phyloP scores from a whole-genome alignment of 1,284 basidiomycete species.

The Fomitopsis schrenkii region DNA sequence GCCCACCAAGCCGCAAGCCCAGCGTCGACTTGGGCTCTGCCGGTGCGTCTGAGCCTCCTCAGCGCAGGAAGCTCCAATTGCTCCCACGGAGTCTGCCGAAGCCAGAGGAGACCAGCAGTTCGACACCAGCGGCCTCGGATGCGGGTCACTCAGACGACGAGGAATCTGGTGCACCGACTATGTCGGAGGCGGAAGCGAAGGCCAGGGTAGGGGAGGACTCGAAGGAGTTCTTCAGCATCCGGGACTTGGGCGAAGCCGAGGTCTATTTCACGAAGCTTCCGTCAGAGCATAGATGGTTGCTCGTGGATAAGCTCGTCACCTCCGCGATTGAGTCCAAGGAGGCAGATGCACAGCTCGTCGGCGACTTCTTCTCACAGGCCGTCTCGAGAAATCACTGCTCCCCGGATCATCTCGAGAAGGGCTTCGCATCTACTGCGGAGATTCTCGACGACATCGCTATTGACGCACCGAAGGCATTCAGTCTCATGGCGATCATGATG shows the following conservation, averaged over 20 bases:
- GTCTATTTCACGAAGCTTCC: conserved; percentile 77
- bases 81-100: conserved; percentile 56
- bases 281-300: conserved; percentile 51
- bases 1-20: conserved; percentile 45
- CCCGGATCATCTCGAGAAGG: conserved; percentile 51
- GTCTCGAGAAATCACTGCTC: conserved; percentile 54
- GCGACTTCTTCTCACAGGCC: conserved; percentile 59
- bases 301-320: conserved; percentile 75
- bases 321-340: conserved; percentile 79
- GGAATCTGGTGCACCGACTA: conserved; percentile 34
- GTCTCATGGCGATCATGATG: conserved; percentile 71
- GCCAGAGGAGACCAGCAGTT: conserved; percentile 36
- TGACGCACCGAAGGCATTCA: conserved; percentile 85
- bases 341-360: conserved; percentile 78
- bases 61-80: conserved; percentile 74
- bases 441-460: conserved; percentile 83
- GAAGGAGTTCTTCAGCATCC: conserved; percentile 74
- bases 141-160: conserved; percentile 48
- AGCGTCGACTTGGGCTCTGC: conserved; percentile 41
- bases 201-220: conserved; percentile 79
- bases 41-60: conserved; percentile 34
- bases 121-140: conserved; percentile 40
- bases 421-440: conserved; percentile 65
- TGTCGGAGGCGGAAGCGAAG: conserved; percentile 71
- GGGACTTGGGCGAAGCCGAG: conserved; percentile 83